These are phyloP conservation scores for Fusarium domesticum DNA, from an alignment of 2,329 filamentous ascomycete genomes.

Conservation along the genomic window DNA sequence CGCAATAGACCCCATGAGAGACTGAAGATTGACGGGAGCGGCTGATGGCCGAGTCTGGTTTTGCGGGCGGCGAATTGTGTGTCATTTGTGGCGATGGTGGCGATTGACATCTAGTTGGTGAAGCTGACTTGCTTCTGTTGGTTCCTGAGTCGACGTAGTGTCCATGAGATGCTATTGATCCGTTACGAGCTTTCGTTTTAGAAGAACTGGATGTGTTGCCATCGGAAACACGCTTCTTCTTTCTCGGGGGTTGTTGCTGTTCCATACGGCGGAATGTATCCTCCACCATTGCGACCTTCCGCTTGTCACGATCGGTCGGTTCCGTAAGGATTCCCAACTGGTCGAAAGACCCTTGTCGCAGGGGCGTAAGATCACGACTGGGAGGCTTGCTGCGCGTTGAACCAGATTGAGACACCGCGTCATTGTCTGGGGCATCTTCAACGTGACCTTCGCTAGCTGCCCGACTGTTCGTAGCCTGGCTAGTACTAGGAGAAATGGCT, in stretches of 20 bases:
- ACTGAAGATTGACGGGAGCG: conserved; percentile 40
- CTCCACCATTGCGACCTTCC: conserved; percentile 64
- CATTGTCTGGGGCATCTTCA: conserved; percentile 55
- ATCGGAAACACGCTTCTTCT: conserved; percentile 62
- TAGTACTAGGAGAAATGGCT: conserved; percentile 60
- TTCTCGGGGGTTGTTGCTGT: conserved; percentile 53
- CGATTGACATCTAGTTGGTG: conserved; percentile 45
- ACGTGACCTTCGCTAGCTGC: conserved; percentile 60
- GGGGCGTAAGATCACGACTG: conserved; percentile 63
- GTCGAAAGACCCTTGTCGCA: conserved; percentile 58
- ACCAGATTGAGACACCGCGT: conserved; percentile 44
- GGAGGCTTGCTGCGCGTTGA: conserved; percentile 62
- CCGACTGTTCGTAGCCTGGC: conserved; percentile 60
- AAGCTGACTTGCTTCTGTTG: conserved; percentile 52
- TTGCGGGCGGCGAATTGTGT: conserved; percentile 28
- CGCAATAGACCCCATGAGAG: conserved; percentile 44
- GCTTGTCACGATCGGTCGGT: conserved; percentile 63
- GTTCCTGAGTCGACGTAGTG: conserved; percentile 54
- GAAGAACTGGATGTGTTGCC: conserved; percentile 38
- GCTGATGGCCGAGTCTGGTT: conserved; percentile 27
- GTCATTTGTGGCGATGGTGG: conserved; percentile 34
- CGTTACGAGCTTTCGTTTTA: conserved; percentile 41
- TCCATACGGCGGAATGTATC: conserved; percentile 62
- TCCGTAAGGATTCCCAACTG: conserved; percentile 60
- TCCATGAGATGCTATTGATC: conserved; percentile 34